Percentiles rank a stretch among this genome's conserved stretches.
phyloP scores from a whole-genome alignment of 2,329 filamentous ascomycete species.

The Aspergillus ustus region DNA sequence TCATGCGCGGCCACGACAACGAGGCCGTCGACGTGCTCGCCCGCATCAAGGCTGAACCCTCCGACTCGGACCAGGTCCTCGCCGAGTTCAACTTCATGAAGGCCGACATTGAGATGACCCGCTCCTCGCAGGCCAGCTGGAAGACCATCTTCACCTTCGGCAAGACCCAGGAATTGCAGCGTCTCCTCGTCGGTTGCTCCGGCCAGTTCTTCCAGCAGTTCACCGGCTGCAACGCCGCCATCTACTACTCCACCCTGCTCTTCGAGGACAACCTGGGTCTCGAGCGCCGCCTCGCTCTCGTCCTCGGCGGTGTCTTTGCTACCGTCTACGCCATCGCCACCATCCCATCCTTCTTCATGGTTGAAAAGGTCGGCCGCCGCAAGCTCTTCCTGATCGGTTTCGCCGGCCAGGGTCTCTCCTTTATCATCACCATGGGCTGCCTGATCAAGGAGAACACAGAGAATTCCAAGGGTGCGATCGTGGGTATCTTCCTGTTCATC shows the following conservation, averaged over 20 bases:
- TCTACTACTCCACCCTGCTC: constrained; percentile 51
- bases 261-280: constrained; percentile 47
- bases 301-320: constrained; percentile 35
- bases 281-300: constrained; percentile 24
- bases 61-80: constrained; percentile 43
- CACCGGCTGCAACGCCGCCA: constrained; percentile 51
- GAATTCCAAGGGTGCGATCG: constrained; percentile 46
- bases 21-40: constrained; percentile 54
- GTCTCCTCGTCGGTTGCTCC: constrained; percentile 35
- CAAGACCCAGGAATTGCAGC: constrained; percentile 39
- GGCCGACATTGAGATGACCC: constrained; percentile 47
- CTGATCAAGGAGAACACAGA: constrained; percentile 29
- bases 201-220: constrained; percentile 49
- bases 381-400: constrained; percentile 40
- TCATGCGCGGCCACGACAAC: constrained; percentile 54
- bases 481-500: constrained; percentile 70
- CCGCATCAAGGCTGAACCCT: constrained; percentile 43
- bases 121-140: constrained; percentile 34
- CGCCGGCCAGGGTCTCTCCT: constrained; percentile 39
- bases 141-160: constrained; percentile 33
- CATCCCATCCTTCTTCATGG: constrained; percentile 35
- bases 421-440: constrained; percentile 41
- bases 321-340: constrained; percentile 35
- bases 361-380: constrained; percentile 46
- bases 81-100: constrained; percentile 47